Evolutionary conservation across 495 filamentous ascomycete species (phyloP), one percentile per base, ranked within the genome.

Genomic region (Saxophila tyrrhenica): DNA sequence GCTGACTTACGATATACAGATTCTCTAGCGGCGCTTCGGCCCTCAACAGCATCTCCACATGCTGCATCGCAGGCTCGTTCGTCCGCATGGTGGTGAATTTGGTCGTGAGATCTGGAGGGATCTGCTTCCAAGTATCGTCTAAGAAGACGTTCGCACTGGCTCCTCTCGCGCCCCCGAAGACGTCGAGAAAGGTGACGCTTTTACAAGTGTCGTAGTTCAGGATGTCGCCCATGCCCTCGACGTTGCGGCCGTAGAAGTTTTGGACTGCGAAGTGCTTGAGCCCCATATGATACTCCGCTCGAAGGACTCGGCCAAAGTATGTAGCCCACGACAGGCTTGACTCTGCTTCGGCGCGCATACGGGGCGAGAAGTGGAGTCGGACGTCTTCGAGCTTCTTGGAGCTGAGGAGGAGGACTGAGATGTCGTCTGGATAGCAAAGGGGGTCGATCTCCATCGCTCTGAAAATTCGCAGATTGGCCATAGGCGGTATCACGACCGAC

Each of bases 351-450:
- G 74, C 71, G 16, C 79, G 70, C 77, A 84, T 84, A 8, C 80
- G 79, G 9, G 80, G 78, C 25, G 70, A 79, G 74, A 77, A 84
- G 56, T 83, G 77, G 25, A 83, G 53, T 35, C 66, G 77, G 7
- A 84, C 69, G 19, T 78, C 75, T 41, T 67, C 68, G 25, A 84
- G 63, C 25, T 77, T 78, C 49, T 67, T 72, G 16, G 76, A 75
- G 32, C 73, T 70, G 22, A 69, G 65, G 2, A 83, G 67, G 22
- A 84, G 63, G 7, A 76, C 68, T 8, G 78, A 78, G 29, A 84
- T 75, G 60, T 84, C 80, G 60, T 84, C 80, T 0, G 78, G 75
- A 54, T 83, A 82, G 63, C 80, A 84, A 9, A 84, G 67, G 0
- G 80, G 80, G 54, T 84, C 80, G 44, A 84, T 79, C 54, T 82